Base-by-base conservation (phyloP, 2,329 filamentous ascomycete genomes). In the Daldinia sp. region DNA sequence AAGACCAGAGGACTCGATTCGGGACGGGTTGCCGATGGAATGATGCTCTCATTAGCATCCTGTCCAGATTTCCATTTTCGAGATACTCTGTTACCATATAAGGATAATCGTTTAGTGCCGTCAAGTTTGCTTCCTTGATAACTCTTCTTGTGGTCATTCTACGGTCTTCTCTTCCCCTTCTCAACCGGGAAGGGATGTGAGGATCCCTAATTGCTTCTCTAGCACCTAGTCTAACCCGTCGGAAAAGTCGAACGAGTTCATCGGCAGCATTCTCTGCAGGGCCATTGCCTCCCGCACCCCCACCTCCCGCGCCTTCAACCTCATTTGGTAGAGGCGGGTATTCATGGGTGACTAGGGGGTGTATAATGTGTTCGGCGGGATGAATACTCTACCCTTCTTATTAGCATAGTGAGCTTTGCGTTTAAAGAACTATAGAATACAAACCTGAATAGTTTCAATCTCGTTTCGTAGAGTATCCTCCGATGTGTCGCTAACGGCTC, bases 1-100 rank as follows among this genome's bases (percentile, higher is more conserved):
- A 9, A n/a, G 48, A 56, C 60, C 60, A 67, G 50, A 67, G 60
- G 5, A 67, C 1, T 23, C 65, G 60, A 12, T 64, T 63, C 7
- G 65, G 65, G 7, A 63, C 3, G 35, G 15, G 0, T 1, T 7
- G 1, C 0, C 51, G 23, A n/a, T 56, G 12, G 5, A 12, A 13
- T 6, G 7, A n/a, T 3, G n/a, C 15, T 28, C 60, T 60, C 0
- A 46, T 18, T 18, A 67, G 35, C 13, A 67, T 3, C 37, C 51
- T 60, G 3, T 6, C n/a, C 4, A 64, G 13, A 4, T 7, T 60
- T 6, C 65, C 65, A 37, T 67, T 41, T 13, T 51, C 42, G 20
- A 67, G 35, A 41, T 53, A 60, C 18, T 67, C 65, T 12, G 60
- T 10, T 26, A 67, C 13, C 12, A 67, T 15, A 15, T 63, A 9